Evolutionary conservation across 2,329 filamentous ascomycete species (phyloP).

Genomic region (Cucurbitaria berberidis): DNA sequence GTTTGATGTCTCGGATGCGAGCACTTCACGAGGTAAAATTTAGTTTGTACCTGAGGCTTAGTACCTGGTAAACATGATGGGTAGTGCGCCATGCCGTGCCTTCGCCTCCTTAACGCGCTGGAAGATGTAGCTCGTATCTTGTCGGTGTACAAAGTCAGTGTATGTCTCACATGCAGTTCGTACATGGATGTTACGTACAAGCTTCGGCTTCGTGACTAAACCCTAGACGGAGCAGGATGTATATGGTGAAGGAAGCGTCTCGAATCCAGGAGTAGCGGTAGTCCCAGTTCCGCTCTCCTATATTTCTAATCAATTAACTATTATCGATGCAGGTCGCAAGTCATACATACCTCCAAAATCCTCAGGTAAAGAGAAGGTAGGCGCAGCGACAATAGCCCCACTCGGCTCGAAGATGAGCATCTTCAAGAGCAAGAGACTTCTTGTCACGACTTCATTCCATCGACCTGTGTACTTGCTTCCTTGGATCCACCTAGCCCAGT

Average conservation of each 20-base stretch:
- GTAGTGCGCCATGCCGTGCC: constrained; percentile 66
- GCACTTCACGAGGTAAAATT: too few relatives aligned
- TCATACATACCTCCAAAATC: constrained; percentile 49
- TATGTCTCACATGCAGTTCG: too few relatives aligned
- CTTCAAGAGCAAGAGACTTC: constrained; percentile 77
- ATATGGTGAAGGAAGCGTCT: constrained; percentile 78
- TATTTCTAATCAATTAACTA: constrained; percentile 47
- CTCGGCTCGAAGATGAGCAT: constrained; percentile 80
- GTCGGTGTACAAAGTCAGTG: too few relatives aligned
- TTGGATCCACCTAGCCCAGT: constrained; percentile 76
- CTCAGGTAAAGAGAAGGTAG: constrained; percentile 79
- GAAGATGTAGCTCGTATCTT: constrained; percentile 80
- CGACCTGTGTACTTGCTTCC: constrained; percentile 73
- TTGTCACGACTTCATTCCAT: constrained; percentile 73
- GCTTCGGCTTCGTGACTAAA: constrained; percentile 78
- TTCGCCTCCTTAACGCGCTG: constrained; percentile 70
- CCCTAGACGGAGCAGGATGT: constrained; percentile 75
- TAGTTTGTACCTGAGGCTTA: too few relatives aligned
- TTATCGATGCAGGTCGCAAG: neutral
- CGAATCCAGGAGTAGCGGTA: constrained; percentile 81
- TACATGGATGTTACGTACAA: too few relatives aligned
- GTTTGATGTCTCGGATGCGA: too few relatives aligned
- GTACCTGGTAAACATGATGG: constrained; percentile 73
- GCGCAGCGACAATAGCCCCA: constrained; percentile 76
- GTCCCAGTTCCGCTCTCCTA: constrained; percentile 67